phyloP scores from a whole-genome alignment of 768 basidiomycete species.

The Mycena filopes region DNA sequence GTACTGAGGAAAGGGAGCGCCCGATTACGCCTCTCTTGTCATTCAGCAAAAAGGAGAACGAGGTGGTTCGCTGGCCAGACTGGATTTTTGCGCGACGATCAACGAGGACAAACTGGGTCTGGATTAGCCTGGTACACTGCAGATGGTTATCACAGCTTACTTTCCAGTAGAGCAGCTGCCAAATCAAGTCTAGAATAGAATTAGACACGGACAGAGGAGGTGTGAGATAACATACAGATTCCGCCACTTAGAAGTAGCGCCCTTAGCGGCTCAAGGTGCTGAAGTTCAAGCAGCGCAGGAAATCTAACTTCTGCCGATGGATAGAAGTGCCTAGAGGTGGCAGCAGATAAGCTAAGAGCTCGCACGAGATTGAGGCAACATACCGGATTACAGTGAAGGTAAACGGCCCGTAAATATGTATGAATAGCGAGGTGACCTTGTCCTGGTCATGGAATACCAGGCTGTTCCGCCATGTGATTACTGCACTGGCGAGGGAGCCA shows the following conservation, averaged over 20 bases:
- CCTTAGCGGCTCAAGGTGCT: constrained; percentile 72
- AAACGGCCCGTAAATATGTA: constrained; percentile 94
- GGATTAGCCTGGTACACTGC: constrained; percentile 8
- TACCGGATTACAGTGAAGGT: constrained; percentile 92
- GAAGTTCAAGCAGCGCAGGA: constrained; percentile 82
- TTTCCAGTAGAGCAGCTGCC: constrained; percentile 97
- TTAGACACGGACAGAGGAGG: constrained; percentile 23
- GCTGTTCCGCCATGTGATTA: constrained; percentile 98
- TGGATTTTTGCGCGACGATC: constrained; percentile 90
- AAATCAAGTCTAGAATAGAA: constrained; percentile 75
- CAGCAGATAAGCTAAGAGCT: neutral
- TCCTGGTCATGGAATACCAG: constrained; percentile 98
- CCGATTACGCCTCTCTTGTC: constrained; percentile 90
- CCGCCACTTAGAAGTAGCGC: constrained; percentile 84
- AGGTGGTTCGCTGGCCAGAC: constrained; percentile 91
- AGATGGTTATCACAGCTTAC: constrained; percentile 45
- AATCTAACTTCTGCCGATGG: constrained; percentile 82
- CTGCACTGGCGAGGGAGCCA: constrained; percentile 91
- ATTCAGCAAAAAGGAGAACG: constrained; percentile 88
- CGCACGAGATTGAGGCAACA: constrained; percentile 33
- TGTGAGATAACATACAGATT: constrained; percentile 71
- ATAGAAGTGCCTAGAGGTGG: constrained; percentile 86
- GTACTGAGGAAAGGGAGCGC: constrained; percentile 68
- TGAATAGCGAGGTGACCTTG: constrained; percentile 94
- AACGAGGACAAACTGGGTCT: constrained; percentile 79